phyloP scores from a whole-genome alignment of 768 basidiomycete genomes.

The Lyophyllum shimeji region DNA sequence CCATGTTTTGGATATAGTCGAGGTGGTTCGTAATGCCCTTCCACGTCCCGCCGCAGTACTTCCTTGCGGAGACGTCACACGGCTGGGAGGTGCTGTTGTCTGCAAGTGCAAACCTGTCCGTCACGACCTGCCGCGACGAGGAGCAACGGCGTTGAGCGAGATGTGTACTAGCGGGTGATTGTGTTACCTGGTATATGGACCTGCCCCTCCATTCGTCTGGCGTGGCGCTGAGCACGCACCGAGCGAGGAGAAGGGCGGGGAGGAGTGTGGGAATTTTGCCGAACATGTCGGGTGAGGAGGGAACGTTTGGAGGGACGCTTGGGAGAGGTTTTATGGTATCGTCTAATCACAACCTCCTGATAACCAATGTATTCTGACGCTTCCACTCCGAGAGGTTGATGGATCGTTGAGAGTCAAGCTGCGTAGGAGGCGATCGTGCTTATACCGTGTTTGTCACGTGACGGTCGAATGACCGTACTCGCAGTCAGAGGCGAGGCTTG shows the following conservation, averaged over 20 bases:
- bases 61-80: slow-evolving; percentile 54
- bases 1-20: slow-evolving; percentile 73
- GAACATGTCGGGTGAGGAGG: not conserved
- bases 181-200: slow-evolving; percentile 12
- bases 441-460: too few species aligned
- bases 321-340: not conserved
- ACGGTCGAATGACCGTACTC: too few species aligned
- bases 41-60: slow-evolving; percentile 77
- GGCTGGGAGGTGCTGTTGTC: slow-evolving; percentile 36
- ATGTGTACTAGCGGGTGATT: not conserved
- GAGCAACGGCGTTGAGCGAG: not conserved
- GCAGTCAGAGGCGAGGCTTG: too few species aligned
- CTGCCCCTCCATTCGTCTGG: slow-evolving; percentile 9
- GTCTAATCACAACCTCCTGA: too few species aligned
- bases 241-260: not conserved
- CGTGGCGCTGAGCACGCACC: slow-evolving; percentile 2
- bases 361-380: too few species aligned
- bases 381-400: too few species aligned
- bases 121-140: slow-evolving; percentile 42
- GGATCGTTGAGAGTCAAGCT: too few species aligned
- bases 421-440: too few species aligned
- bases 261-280: not conserved
- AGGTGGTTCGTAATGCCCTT: slow-evolving; percentile 59
- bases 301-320: not conserved
- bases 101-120: slow-evolving; percentile 66